Evolutionary conservation across 108 stramenopile genomes (phyloP).

Genomic region (Fragilaria crotonensis): DNA sequence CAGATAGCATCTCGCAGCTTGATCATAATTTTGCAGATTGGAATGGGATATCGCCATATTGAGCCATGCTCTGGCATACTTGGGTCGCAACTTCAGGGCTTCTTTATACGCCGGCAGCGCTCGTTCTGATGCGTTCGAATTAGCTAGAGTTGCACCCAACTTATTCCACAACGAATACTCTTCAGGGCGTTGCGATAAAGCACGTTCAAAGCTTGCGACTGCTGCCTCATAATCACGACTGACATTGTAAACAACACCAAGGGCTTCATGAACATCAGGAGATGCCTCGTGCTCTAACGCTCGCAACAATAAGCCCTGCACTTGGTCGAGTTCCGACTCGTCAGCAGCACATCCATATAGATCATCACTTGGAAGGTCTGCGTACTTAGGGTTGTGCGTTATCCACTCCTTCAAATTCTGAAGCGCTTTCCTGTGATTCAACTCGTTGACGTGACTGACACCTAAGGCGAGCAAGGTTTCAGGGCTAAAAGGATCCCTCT

Average conservation of each 20-base stretch:
- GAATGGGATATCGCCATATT: constrained; percentile 94
- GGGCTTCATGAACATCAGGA: constrained; percentile 77
- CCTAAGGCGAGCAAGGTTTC: constrained; percentile 84
- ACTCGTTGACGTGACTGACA: constrained; percentile 91
- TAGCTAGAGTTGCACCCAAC: constrained; percentile 95
- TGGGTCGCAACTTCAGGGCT: constrained; percentile 81
- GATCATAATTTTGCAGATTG: constrained; percentile 79
- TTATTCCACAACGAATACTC: constrained; percentile 91
- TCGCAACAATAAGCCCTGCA: constrained; percentile 70
- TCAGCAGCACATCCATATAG: constrained; percentile 50
- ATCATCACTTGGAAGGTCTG: constrained; percentile 68
- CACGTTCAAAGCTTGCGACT: constrained; percentile 62
- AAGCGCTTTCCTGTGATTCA: constrained; percentile 76
- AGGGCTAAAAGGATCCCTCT: constrained; percentile 80
- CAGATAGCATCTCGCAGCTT: constrained; percentile 89
- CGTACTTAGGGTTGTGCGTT: constrained; percentile 90
- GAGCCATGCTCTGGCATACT: constrained; percentile 93
- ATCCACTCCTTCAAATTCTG: constrained; percentile 86
- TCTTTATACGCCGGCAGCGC: constrained; percentile 78
- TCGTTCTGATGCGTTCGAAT: constrained; percentile 74
- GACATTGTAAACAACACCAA: constrained; percentile 93
- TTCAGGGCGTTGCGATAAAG: constrained; percentile 55
- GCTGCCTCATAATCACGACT: constrained; percentile 84
- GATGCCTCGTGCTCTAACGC: constrained; percentile 63
- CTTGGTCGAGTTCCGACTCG: constrained; percentile 73